Evolutionary conservation across 371 early-diverging fungal species (phyloP).

Genomic region (Saksenaea oblongispora): DNA sequence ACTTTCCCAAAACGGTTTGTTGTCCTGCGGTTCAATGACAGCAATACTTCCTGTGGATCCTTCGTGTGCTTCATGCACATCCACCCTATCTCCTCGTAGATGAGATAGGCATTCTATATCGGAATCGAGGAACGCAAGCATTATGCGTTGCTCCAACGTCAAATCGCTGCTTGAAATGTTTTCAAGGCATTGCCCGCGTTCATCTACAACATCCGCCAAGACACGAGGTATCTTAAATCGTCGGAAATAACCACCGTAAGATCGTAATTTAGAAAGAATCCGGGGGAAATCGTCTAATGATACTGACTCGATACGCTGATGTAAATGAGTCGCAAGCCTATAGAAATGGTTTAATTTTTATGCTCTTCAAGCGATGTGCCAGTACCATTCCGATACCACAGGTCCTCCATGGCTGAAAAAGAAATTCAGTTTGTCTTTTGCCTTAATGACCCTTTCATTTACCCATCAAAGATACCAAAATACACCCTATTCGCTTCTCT

Average conservation of each 20-base stretch:
- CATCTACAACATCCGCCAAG: conserved; percentile 27
- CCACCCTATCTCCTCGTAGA: conserved; percentile 12
- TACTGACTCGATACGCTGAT: conserved; percentile 44
- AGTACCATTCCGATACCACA: conserved; percentile 47
- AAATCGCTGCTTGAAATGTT: conserved; percentile 25
- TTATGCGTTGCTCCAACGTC: conserved; percentile 61
- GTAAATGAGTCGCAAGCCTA: conserved; percentile 45
- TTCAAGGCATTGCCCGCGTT: conserved; percentile 13
- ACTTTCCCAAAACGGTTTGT: conserved; percentile 61
- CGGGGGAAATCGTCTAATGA: conserved; percentile 35
- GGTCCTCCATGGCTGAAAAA: conserved; percentile 45
- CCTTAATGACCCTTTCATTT: conserved; percentile 7
- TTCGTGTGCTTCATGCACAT: conserved; percentile 36
- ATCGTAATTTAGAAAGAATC: conserved; percentile 28
- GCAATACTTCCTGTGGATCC: conserved; percentile 68
- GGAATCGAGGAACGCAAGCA: conserved; percentile 53
- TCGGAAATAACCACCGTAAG: conserved; percentile 49
- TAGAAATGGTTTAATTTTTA: background rate
- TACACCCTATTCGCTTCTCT: conserved; percentile 44
- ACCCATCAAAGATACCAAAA: conserved; percentile 62
- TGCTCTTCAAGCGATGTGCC: background rate
- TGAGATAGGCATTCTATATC: conserved; percentile 41
- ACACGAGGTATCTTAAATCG: conserved; percentile 38
- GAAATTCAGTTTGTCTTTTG: background rate
- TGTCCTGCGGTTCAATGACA: conserved; percentile 57